phyloP scores from a whole-genome alignment of 1,284 basidiomycete genomes.

The Earliella scabrosa region DNA sequence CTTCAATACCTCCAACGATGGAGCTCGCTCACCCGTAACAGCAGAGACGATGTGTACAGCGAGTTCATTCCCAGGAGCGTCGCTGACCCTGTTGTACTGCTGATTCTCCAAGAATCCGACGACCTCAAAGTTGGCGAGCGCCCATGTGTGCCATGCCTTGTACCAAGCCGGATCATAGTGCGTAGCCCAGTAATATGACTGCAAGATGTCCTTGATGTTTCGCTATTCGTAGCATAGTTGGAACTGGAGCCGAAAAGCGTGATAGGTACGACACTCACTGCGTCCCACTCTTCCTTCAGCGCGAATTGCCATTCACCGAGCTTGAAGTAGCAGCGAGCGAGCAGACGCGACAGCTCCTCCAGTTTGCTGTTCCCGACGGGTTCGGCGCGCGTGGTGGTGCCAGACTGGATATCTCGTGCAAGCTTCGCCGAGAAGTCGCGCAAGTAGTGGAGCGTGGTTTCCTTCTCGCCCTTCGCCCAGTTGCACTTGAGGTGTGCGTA shows the following conservation, averaged over 20 bases:
- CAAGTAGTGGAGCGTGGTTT: constrained; percentile 86
- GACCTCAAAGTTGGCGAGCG: constrained; percentile 95
- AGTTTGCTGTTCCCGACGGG: constrained; percentile 49
- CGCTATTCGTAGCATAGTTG: too few species aligned
- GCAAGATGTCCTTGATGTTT: constrained; percentile 81
- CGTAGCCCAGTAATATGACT: constrained; percentile 88
- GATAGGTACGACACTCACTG: constrained; percentile 64
- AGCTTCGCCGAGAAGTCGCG: constrained; percentile 84
- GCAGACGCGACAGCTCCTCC: constrained; percentile 81
- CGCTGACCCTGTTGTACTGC: constrained; percentile 60
- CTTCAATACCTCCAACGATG: not conserved
- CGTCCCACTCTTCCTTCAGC: constrained; percentile 79
- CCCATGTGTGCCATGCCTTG: constrained; percentile 99
- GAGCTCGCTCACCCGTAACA: constrained; percentile 73
- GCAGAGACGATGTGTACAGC: constrained; percentile 92
- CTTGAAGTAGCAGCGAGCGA: constrained; percentile 98
- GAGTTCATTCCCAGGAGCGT: constrained; percentile 74
- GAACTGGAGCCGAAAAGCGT: too few species aligned
- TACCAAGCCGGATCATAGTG: constrained; percentile 96
- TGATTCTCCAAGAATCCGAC: constrained; percentile 83
- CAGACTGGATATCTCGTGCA: constrained; percentile 72
- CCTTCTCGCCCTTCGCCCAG: constrained; percentile 87
- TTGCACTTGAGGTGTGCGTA: constrained; percentile 97
- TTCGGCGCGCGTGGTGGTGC: constrained; percentile 57
- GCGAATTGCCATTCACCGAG: constrained; percentile 94